Percentiles rank a stretch among this genome's conserved stretches.
phyloP scores from a whole-genome alignment of 2,329 filamentous ascomycete genomes.

The Trichoderma harzianum region DNA sequence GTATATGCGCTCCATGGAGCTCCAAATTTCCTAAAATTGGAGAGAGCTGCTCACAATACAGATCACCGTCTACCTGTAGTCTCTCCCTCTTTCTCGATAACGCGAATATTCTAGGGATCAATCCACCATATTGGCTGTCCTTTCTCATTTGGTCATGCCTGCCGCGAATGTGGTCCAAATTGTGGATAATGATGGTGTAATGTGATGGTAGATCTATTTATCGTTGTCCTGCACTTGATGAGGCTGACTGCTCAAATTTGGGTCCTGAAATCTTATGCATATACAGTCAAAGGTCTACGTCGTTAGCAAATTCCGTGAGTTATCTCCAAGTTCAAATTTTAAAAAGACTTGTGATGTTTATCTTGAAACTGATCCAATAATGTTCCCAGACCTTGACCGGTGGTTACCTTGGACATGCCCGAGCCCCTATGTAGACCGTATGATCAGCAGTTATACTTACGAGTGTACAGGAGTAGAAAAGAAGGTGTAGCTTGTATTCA shows the following conservation, averaged over 20 bases:
- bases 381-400: not conserved
- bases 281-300: not conserved
- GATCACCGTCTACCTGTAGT: too few relatives aligned
- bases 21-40: too few relatives aligned
- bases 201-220: not conserved
- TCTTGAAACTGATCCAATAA: not conserved
- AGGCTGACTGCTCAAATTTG: not conserved
- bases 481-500: not conserved
- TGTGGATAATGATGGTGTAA: not conserved
- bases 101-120: too few relatives aligned
- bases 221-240: not conserved
- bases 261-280: not conserved
- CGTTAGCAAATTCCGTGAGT: not conserved
- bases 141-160: not conserved
- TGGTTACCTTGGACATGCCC: not conserved
- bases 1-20: too few relatives aligned
- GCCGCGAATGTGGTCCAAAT: not conserved
- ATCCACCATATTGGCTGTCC: too few relatives aligned
- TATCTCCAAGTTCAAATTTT: too few relatives aligned
- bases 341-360: not conserved
- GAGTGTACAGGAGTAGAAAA: not conserved
- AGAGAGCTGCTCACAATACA: too few relatives aligned
- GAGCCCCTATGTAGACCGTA: not conserved
- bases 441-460: too few relatives aligned
- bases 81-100: too few relatives aligned